Conservation (phyloP, 306 rosid species). For the Vachellia pachyceras region DNA sequence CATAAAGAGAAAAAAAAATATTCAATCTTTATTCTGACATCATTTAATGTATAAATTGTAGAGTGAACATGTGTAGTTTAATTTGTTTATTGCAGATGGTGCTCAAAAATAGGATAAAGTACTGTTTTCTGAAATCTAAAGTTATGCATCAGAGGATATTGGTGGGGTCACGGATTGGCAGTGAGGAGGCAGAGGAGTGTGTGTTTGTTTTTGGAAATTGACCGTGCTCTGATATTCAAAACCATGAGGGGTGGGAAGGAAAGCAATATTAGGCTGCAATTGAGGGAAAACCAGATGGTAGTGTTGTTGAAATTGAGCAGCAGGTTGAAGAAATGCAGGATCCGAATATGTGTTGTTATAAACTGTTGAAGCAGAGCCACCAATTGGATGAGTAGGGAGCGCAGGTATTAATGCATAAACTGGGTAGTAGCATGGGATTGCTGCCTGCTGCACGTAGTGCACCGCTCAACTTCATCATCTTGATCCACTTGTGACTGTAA, state of each 20-base stretch:
- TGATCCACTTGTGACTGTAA: background rate
- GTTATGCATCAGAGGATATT: background rate
- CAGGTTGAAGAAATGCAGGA: background rate
- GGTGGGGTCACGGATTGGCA: background rate
- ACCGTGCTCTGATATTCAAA: background rate
- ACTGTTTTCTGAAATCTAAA: background rate
- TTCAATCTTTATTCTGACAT: background rate
- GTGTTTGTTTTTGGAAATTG: background rate
- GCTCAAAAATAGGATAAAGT: background rate
- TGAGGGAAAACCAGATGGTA: background rate
- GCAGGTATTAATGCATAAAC: background rate
- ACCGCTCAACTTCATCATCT: background rate
- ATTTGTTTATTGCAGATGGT: background rate
- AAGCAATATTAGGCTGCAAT: background rate
- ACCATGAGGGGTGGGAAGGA: background rate
- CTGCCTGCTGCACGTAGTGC: background rate
- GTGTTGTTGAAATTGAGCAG: background rate
- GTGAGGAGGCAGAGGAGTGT: background rate
- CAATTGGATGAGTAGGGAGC: background rate
- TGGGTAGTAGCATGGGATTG: background rate
- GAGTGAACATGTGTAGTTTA: background rate
- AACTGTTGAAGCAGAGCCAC: background rate
- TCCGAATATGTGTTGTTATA: background rate
- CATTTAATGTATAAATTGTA: background rate
- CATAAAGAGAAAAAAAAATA: background rate